Evolutionary conservation across 2,329 filamentous ascomycete species (phyloP).

Genomic region (Xylariaceae sp.): DNA sequence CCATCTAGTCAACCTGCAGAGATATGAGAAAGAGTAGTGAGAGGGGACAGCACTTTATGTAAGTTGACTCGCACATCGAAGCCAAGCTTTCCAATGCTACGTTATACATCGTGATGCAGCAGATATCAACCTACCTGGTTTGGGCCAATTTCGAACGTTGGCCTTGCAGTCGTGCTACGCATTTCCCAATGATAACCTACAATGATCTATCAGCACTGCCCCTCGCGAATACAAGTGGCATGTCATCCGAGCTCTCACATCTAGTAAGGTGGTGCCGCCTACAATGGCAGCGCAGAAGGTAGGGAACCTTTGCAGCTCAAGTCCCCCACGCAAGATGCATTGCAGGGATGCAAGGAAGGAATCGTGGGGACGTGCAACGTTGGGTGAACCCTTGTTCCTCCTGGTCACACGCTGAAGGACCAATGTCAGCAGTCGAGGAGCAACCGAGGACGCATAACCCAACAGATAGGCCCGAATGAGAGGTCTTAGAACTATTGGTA

Average conservation of each 20-base stretch:
- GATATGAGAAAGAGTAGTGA: constrained; percentile 1
- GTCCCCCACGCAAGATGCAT: constrained; percentile 44
- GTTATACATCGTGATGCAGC: too few relatives aligned
- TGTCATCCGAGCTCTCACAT: constrained; percentile 36
- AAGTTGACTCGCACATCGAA: not conserved
- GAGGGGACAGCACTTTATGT: not conserved
- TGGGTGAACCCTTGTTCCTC: constrained; percentile 25
- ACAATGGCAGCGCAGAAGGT: constrained; percentile 58
- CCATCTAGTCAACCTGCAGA: constrained; percentile 49
- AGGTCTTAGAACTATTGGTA: constrained; percentile 51
- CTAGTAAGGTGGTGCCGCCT: constrained; percentile 57
- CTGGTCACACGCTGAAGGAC: constrained; percentile 45
- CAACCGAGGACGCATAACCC: constrained; percentile 56
- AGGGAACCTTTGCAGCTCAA: constrained; percentile 55
- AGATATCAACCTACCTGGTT: constrained; percentile 27
- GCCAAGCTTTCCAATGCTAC: constrained; percentile 4
- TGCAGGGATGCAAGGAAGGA: constrained; percentile 29
- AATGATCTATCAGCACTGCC: not conserved
- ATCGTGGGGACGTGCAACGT: constrained; percentile 20
- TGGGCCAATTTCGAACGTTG: constrained; percentile 19
- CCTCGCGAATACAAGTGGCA: not conserved
- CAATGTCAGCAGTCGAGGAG: constrained; percentile 51
- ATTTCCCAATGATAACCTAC: constrained; percentile 20
- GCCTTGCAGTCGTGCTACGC: constrained; percentile 18
- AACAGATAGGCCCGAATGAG: constrained; percentile 56